Evolutionary conservation across 495 filamentous ascomycete genomes (phyloP).

Genomic region (Penicillium longicatenatum): DNA sequence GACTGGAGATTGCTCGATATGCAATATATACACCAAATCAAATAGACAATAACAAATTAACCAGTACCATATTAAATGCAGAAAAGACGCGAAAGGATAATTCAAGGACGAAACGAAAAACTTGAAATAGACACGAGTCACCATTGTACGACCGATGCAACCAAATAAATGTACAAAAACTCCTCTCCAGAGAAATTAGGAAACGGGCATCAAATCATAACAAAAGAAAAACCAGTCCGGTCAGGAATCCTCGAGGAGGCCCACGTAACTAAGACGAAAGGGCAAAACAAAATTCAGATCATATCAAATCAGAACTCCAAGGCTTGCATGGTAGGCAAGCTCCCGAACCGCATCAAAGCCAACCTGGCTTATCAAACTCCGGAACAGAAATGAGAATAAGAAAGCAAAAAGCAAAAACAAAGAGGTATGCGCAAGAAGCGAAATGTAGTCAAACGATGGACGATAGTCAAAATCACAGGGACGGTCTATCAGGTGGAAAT

Average conservation of each 20-base stretch:
- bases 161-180: constrained; percentile 40
- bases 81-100: neutral
- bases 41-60: neutral
- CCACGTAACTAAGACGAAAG: neutral
- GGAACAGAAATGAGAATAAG: constrained; percentile 13
- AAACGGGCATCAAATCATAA: constrained; percentile 39
- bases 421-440: constrained; percentile 35
- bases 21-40: neutral
- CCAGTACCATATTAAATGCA: neutral
- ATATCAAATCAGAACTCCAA: constrained; percentile 16
- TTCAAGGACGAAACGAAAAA: neutral
- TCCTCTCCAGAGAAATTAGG: constrained; percentile 22
- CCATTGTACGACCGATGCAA: constrained; percentile 15
- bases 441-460: constrained; percentile 14
- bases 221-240: constrained; percentile 36
- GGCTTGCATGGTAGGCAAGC: constrained; percentile 22
- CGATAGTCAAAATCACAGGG: constrained; percentile 7
- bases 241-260: constrained; percentile 7
- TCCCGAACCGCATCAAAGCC: constrained; percentile 8
- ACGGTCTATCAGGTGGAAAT: neutral
- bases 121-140: constrained; percentile 7
- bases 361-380: constrained; percentile 22
- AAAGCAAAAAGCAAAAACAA: constrained; percentile 7
- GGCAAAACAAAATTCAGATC: neutral
- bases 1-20: neutral